Percentiles rank a stretch among this genome's conserved stretches.
These are phyloP conservation scores for Arabidopsis hybrid DNA, from an alignment of 441 rosid species.

Conservation along the genomic window DNA sequence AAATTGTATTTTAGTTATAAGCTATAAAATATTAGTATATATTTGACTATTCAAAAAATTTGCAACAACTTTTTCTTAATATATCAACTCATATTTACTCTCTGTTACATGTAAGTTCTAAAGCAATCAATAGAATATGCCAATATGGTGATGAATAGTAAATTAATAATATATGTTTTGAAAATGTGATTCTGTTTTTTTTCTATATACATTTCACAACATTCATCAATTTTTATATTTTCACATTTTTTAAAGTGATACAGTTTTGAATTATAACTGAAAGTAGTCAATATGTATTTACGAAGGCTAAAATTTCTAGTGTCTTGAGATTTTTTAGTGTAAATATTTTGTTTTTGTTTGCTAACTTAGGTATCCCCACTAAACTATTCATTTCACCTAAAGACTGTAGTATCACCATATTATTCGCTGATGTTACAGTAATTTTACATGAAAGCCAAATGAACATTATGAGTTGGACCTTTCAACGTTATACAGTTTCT, in stretches of 20 bases:
- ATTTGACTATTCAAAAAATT: not conserved
- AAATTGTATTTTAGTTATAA: not conserved
- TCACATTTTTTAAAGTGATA: not conserved
- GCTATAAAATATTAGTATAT: no score
- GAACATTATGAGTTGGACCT: conserved; percentile 24
- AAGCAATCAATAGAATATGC: not conserved
- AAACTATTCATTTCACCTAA: not conserved
- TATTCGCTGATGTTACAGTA: not conserved
- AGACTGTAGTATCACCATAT: not conserved
- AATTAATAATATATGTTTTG: not conserved
- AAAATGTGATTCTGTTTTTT: no score
- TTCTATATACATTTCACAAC: not conserved
- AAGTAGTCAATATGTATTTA: not conserved
- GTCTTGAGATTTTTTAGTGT: not conserved
- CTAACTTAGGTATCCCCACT: not conserved
- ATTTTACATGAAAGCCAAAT: not conserved
- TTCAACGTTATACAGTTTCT: conserved; percentile 16
- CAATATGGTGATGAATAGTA: no score
- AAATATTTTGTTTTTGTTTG: not conserved
- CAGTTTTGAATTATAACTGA: not conserved
- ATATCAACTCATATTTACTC: not conserved
- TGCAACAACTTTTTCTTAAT: not conserved
- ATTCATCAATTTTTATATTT: no score
- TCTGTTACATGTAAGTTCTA: not conserved
- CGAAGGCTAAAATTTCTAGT: not conserved